Percentiles rank a stretch among this genome's conserved stretches.
Evolutionary conservation across 495 filamentous ascomycete species (phyloP).

Genomic region (Usnea hakonensis): DNA sequence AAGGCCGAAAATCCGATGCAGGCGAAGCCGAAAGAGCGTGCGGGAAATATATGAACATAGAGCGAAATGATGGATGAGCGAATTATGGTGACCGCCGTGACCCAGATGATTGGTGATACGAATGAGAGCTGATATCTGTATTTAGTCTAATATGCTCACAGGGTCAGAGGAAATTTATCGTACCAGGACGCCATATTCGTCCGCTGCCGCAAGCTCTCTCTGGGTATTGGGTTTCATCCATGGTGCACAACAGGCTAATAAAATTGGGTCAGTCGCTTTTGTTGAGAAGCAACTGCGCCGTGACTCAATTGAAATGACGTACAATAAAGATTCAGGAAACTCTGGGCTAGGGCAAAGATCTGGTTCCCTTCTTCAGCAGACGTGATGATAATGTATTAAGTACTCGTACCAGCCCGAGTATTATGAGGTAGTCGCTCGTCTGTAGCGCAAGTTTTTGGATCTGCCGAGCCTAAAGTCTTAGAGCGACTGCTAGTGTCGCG

Average conservation of each 20-base stretch:
- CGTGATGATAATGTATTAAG: too few relatives aligned
- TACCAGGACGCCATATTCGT: too few relatives aligned
- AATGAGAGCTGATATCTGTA: conserved; percentile 4
- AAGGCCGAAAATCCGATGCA: conserved; percentile 23
- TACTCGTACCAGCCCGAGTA: conserved; percentile 12
- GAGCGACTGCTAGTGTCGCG: conserved; percentile 6
- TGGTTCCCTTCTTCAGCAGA: background rate
- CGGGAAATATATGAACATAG: conserved; percentile 35
- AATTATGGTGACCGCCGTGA: conserved; percentile 26
- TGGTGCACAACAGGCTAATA: too few relatives aligned
- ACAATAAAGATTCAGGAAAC: background rate
- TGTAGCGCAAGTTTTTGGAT: conserved; percentile 11
- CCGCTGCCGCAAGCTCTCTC: too few relatives aligned
- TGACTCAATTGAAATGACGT: too few relatives aligned
- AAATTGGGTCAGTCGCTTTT: too few relatives aligned
- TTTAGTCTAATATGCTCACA: too few relatives aligned
- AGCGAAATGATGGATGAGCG: conserved; percentile 36
- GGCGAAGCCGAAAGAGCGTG: conserved; percentile 29
- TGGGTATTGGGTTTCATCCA: too few relatives aligned
- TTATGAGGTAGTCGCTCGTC: conserved; percentile 15
- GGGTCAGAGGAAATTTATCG: too few relatives aligned
- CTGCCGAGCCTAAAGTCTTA: conserved; percentile 17
- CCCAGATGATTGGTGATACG: conserved; percentile 23
- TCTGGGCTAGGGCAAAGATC: conserved; percentile 8
- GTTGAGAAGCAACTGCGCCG: too few relatives aligned